Percentiles rank a stretch among this genome's conserved stretches.
Conservation (phyloP, 2,329 filamentous ascomycete genomes). For the Alternaria angustiovoidea region DNA sequence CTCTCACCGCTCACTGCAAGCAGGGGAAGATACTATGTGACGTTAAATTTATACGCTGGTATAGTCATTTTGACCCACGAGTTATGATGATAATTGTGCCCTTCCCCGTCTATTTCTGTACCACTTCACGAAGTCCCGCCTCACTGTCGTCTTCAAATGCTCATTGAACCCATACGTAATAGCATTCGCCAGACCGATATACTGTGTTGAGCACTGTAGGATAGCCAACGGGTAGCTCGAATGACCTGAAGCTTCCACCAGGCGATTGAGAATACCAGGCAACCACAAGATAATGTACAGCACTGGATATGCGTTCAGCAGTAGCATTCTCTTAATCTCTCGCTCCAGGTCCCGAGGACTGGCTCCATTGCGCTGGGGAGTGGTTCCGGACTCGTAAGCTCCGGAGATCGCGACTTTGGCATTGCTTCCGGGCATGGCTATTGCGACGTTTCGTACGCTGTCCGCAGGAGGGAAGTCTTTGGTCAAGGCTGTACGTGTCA, state of each 20-base stretch:
- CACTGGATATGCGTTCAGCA: conserved; percentile 47
- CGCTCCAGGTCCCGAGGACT: conserved; percentile 17
- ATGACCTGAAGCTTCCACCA: conserved; percentile 28
- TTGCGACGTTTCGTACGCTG: background rate
- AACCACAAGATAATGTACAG: conserved; percentile 47
- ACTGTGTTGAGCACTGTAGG: conserved; percentile 31
- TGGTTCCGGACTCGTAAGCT: background rate
- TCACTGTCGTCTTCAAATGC: conserved; percentile 9
- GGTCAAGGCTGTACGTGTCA: background rate
- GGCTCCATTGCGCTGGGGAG: background rate
- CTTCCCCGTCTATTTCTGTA: background rate
- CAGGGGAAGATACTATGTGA: background rate
- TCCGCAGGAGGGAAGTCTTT: background rate
- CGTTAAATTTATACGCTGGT: too few species aligned
- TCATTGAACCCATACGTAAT: conserved; percentile 31
- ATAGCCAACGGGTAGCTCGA: conserved; percentile 14
- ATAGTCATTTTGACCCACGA: too few species aligned
- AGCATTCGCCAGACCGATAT: conserved; percentile 31
- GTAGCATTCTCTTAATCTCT: conserved; percentile 39
- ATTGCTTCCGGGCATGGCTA: background rate
- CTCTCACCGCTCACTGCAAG: background rate
- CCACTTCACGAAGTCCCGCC: background rate
- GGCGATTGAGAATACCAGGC: conserved; percentile 39
- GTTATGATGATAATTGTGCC: background rate
- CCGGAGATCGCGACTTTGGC: background rate